phyloP scores from a whole-genome alignment of 495 filamentous ascomycete genomes.

The Wilcoxina mikolae region DNA sequence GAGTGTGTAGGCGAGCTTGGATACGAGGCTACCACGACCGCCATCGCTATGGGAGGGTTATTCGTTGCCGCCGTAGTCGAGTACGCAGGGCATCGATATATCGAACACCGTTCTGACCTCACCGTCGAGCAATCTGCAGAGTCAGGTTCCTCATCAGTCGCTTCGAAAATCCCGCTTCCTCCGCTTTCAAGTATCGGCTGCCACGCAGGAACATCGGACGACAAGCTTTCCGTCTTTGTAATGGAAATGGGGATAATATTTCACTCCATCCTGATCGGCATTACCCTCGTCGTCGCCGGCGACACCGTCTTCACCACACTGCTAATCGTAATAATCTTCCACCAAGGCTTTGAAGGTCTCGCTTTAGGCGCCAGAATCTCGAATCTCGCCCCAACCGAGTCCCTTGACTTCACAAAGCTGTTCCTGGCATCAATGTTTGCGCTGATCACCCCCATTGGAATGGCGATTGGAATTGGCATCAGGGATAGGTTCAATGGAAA shows the following conservation, averaged over 20 bases:
- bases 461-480: conserved; percentile 45
- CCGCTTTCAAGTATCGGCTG: too few species aligned
- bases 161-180: too few species aligned
- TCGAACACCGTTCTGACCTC: conserved; percentile 3
- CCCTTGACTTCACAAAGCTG: conserved; percentile 30
- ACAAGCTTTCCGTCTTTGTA: conserved; percentile 45
- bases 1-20: conserved; percentile 45
- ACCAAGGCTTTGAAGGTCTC: conserved; percentile 66
- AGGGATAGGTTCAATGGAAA: conserved; percentile 42
- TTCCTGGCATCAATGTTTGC: conserved; percentile 39
- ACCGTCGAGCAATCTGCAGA: neutral
- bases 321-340: conserved; percentile 46
- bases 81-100: conserved; percentile 38
- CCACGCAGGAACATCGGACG: conserved; percentile 22
- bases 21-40: conserved; percentile 47
- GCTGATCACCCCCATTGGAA: conserved; percentile 43
- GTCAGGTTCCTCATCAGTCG: neutral
- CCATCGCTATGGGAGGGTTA: conserved; percentile 50
- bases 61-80: conserved; percentile 50
- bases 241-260: conserved; percentile 60
- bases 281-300: conserved; percentile 43
- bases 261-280: conserved; percentile 49
- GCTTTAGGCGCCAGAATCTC: conserved; percentile 62
- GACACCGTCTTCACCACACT: conserved; percentile 43
- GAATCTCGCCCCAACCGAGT: conserved; percentile 30